Conservation (phyloP, 2,329 filamentous ascomycete genomes). For the Sporothrix protearum region DNA sequence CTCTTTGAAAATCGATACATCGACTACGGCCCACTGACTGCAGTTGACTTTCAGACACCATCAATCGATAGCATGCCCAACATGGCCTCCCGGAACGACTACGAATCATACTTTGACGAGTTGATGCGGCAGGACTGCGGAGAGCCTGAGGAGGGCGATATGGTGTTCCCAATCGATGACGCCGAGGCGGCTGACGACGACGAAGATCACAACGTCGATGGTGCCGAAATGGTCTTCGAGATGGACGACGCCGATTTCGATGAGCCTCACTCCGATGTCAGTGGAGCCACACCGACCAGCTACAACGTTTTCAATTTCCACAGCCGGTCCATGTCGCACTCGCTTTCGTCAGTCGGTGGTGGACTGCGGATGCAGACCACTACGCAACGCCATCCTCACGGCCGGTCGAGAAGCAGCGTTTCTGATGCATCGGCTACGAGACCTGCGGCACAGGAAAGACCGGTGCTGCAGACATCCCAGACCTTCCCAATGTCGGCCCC, state of each 20-base stretch:
- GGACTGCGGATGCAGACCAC: not conserved
- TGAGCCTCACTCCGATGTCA: not conserved
- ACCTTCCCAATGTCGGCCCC: not conserved
- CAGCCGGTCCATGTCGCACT: not conserved
- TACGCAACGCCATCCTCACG: not conserved
- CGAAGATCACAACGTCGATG: not conserved
- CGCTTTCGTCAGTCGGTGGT: not conserved
- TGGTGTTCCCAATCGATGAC: not conserved
- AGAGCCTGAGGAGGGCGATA: not conserved
- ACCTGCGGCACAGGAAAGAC: too few relatives aligned
- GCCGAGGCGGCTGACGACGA: not conserved
- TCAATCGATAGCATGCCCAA: not conserved
- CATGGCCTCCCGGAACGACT: not conserved
- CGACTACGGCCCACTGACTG: not conserved
- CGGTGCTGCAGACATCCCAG: not conserved
- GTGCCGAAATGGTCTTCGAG: not conserved
- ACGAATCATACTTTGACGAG: not conserved
- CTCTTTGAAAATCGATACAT: too few relatives aligned
- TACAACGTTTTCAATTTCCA: not conserved
- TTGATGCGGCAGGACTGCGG: not conserved
- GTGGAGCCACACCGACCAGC: not conserved
- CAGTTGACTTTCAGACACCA: not conserved
- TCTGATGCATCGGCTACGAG: not conserved
- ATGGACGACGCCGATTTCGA: not conserved
- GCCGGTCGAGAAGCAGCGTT: not conserved